These are phyloP conservation scores for Fusarium setosum DNA, from an alignment of 2,329 filamentous ascomycete species.

Conservation along the genomic window DNA sequence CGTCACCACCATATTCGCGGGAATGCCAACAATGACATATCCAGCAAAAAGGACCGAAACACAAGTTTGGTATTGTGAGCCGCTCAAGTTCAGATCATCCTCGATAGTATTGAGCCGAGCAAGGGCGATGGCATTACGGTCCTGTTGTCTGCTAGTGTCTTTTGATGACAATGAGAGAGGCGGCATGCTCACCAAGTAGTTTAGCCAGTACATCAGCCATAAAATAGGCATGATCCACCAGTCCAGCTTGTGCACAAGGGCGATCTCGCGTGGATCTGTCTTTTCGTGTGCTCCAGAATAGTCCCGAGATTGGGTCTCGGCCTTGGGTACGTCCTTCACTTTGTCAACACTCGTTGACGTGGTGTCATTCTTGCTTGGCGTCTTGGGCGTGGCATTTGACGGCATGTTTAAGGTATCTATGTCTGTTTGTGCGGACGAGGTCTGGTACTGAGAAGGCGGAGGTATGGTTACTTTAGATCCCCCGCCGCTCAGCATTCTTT, in stretches of 20 bases:
- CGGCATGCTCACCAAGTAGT: slow-evolving; percentile 45
- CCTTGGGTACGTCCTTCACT: too few relatives aligned
- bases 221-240: slow-evolving; percentile 42
- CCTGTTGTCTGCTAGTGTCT: slow-evolving; percentile 22
- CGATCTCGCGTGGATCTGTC: slow-evolving; percentile 24
- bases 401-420: too few relatives aligned
- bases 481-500: too few relatives aligned
- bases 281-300: neutral
- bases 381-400: too few relatives aligned
- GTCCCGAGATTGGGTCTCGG: too few relatives aligned
- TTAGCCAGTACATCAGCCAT: slow-evolving; percentile 55
- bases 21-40: slow-evolving; percentile 55
- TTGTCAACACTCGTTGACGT: too few relatives aligned
- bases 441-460: too few relatives aligned
- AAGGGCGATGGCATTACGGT: slow-evolving; percentile 59
- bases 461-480: too few relatives aligned
- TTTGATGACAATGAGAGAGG: neutral
- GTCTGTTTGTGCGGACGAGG: too few relatives aligned
- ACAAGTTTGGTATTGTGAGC: slow-evolving; percentile 44
- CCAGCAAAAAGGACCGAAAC: slow-evolving; percentile 52
- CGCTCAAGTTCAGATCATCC: slow-evolving; percentile 39
- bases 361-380: too few relatives aligned
- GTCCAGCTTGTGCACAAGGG: slow-evolving; percentile 24
- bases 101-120: slow-evolving; percentile 49
- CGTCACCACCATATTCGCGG: slow-evolving; percentile 57